phyloP scores from a whole-genome alignment of 306 rosid species.

The Fragaria ananassa region DNA sequence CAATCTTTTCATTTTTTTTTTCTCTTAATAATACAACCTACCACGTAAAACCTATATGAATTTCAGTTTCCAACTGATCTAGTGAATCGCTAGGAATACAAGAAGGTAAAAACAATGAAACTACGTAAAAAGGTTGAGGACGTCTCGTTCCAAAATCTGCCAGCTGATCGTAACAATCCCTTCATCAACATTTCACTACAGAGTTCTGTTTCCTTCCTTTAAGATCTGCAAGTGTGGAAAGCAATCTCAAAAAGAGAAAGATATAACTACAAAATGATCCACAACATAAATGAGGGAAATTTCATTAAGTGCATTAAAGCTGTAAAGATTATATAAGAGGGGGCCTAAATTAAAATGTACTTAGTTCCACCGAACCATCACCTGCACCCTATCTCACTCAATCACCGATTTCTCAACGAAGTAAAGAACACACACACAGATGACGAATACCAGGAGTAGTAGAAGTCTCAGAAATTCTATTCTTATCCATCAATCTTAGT shows the following conservation, averaged over 20 bases:
- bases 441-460: background rate
- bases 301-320: background rate
- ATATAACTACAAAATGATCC: background rate
- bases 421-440: background rate
- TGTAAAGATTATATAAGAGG: no score
- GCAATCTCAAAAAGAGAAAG: background rate
- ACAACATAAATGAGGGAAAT: background rate
- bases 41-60: no score
- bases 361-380: background rate
- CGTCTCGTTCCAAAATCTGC: no score
- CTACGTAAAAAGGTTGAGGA: no score
- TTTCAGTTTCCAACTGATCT: no score
- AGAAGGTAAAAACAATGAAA: no score
- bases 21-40: no score
- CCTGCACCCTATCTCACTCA: slow-evolving; percentile 5
- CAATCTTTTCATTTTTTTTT: no score
- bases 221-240: background rate
- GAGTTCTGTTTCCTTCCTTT: no score
- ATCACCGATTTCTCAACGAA: slow-evolving; percentile 9
- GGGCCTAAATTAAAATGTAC: background rate
- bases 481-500: slow-evolving; percentile 25
- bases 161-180: background rate
- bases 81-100: no score
- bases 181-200: background rate
- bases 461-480: background rate